phyloP scores from a whole-genome alignment of 495 filamentous ascomycete species.

The Clohesyomyces aquaticus region DNA sequence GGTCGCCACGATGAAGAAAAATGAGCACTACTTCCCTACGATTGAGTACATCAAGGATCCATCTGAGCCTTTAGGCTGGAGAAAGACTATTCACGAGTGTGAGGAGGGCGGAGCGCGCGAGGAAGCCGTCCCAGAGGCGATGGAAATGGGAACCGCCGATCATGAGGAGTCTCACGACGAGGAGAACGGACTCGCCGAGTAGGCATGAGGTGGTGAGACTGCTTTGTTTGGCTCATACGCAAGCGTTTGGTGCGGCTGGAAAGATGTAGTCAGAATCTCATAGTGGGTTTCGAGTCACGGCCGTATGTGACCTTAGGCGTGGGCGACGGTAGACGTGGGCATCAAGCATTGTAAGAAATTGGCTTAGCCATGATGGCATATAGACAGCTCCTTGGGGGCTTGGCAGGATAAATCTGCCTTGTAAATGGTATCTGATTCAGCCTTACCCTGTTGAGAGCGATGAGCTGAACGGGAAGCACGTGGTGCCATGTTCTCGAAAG shows the following conservation, averaged over 20 bases:
- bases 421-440: neutral
- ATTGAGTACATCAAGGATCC: conserved; percentile 50
- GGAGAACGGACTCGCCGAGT: neutral
- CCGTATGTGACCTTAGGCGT: neutral
- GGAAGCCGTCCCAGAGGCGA: conserved; percentile 25
- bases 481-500: conserved; percentile 3
- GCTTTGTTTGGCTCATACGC: neutral
- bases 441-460: neutral
- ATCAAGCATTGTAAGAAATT: neutral
- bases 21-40: conserved; percentile 81
- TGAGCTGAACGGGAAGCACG: neutral
- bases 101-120: conserved; percentile 36
- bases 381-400: neutral
- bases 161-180: neutral
- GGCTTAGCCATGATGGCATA: neutral
- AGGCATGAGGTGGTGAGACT: neutral
- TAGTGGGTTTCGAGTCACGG: neutral
- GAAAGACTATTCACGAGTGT: conserved; percentile 40
- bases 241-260: neutral
- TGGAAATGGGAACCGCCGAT: conserved; percentile 20
- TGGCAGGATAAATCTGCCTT: neutral
- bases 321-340: neutral
- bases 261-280: neutral
- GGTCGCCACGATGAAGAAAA: conserved; percentile 99
- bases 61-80: conserved; percentile 39